Percentiles rank a stretch among this genome's conserved stretches.
Evolutionary conservation across 1,139 yeast species (phyloP).

Genomic region (Protomyces macrosporus): DNA sequence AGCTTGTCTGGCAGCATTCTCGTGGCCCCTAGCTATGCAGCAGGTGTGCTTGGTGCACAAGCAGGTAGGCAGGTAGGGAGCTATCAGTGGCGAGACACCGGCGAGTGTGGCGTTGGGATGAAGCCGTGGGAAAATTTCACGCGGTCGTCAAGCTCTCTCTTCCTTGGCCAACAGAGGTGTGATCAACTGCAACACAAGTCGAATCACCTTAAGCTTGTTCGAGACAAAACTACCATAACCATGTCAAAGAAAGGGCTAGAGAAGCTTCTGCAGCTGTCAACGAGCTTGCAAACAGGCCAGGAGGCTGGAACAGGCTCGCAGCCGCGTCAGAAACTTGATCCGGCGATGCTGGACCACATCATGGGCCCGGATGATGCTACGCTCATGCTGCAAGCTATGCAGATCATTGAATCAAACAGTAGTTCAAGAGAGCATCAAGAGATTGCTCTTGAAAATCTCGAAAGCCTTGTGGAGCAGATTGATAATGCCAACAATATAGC

Average conservation of each 20-base stretch:
- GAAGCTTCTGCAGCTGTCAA: neutral
- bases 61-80: too few species aligned
- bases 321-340: constrained; percentile 45
- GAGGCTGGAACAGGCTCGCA: neutral
- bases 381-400: constrained; percentile 69
- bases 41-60: too few species aligned
- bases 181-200: too few species aligned
- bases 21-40: too few species aligned
- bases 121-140: too few species aligned
- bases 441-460: constrained; percentile 83
- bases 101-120: too few species aligned
- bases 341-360: constrained; percentile 66
- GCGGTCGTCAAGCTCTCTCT: too few species aligned
- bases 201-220: too few species aligned
- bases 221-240: too few species aligned
- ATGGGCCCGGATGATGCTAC: constrained; percentile 87
- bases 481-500: constrained; percentile 88
- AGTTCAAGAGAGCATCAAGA: constrained; percentile 59
- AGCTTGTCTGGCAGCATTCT: too few species aligned
- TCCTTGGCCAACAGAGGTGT: too few species aligned
- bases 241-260: neutral
- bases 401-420: constrained; percentile 57
- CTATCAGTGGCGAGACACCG: too few species aligned
- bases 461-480: constrained; percentile 85
- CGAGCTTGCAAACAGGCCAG: neutral